Evolutionary conservation across 2,329 filamentous ascomycete species (phyloP), one percentile per base, ranked within the genome.

Genomic region (Metarhizium humberi): DNA sequence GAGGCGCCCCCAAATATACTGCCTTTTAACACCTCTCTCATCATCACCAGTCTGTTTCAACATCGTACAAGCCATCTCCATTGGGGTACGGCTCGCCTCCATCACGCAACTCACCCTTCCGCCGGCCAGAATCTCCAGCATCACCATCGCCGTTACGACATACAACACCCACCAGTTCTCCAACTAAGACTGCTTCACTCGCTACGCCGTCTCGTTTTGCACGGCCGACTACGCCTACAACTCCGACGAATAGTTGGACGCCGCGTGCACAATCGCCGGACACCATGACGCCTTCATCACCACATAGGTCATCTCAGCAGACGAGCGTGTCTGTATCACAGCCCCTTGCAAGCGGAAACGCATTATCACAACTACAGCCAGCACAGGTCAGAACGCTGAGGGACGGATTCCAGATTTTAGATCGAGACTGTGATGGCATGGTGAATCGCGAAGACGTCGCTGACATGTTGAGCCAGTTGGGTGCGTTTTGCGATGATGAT

Each of bases 321-420:
- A 29, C 61, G 4, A 66, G 68, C 30, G 63, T 65, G 14, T 58
- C 67, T 10, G 62, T 67, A 20, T 59, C 71, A 30, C 70, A 71
- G 43, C 64, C 72, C 6, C 64, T 75, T 45, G 69, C 69, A 4
- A 70, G 74, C 54, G 75, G 76, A 38, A 83, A 78, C 62, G 77
- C 84, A 14, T 75, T 91, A 48, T 85, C 86, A 3, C 86, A 88
- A 64, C 73, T 97, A 46, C 88, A 92, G 42, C 85, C 90, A 2
- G 78, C 88, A 3, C 90, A 96, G 63, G 84, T 96, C 40, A 84
- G 92, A 64, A 89, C 90, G 63, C 81, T 99, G 71, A 84, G 94
- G 58, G 92, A 97, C 67, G 90, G 88, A 0, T 99, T 97, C 70
- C 90, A 95, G 70, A 91, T 96, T 57, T 78, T 99, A 50, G 94